These are phyloP conservation scores for Syzygium malaccense DNA, from an alignment of 441 rosid species.

Conservation along the genomic window DNA sequence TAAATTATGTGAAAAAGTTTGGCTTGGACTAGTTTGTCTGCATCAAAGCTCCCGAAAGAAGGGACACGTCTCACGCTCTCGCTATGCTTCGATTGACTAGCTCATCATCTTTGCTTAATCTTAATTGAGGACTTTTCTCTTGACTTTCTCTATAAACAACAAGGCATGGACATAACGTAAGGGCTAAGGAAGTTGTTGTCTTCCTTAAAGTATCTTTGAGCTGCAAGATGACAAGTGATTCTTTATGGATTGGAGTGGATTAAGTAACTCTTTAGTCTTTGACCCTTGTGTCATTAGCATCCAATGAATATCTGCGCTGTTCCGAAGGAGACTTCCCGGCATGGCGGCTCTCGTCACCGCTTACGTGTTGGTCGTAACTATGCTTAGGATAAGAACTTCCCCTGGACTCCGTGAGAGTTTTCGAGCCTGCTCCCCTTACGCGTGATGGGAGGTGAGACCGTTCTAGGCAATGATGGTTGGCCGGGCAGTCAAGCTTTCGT, in stretches of 20 bases:
- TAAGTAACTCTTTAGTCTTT: background rate
- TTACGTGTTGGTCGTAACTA: background rate
- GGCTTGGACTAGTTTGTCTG: background rate
- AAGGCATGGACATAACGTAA: background rate
- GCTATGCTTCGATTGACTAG: background rate
- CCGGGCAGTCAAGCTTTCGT: background rate
- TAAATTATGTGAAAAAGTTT: too few species aligned
- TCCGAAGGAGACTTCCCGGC: background rate
- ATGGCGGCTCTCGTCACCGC: background rate
- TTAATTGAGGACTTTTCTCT: background rate
- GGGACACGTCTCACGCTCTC: background rate
- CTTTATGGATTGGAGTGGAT: background rate
- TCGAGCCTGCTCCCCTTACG: background rate
- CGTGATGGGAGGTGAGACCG: background rate
- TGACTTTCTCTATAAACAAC: background rate
- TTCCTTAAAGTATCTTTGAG: background rate
- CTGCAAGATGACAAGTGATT: background rate
- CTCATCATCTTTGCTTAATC: background rate
- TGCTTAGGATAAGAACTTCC: background rate
- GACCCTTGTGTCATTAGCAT: background rate
- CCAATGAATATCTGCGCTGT: background rate
- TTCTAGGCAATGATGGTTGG: background rate
- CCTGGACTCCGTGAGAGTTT: background rate
- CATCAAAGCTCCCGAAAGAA: background rate
- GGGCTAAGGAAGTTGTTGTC: background rate